phyloP scores from a whole-genome alignment of 805 yeast genomes.

The Candida easanensis region DNA sequence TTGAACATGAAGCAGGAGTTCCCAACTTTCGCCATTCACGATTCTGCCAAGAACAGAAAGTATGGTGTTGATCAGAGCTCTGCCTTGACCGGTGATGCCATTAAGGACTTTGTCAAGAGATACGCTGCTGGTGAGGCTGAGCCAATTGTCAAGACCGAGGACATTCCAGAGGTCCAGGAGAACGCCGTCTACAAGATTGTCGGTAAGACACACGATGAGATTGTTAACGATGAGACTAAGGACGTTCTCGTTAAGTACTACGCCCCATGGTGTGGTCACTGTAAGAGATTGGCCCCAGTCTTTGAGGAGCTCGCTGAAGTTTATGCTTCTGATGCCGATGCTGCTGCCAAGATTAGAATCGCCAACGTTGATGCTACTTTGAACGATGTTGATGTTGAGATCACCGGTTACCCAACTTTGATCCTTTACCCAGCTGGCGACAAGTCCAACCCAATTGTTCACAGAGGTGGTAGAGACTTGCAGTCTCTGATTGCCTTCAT shows the following conservation, averaged over 20 bases:
- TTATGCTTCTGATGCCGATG: slow-evolving; percentile 49
- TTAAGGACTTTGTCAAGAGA: slow-evolving; percentile 60
- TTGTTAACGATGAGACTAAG: slow-evolving; percentile 54
- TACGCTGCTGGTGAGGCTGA: slow-evolving; percentile 61
- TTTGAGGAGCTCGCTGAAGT: slow-evolving; percentile 83
- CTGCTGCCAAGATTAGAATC: slow-evolving; percentile 56
- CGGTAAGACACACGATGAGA: slow-evolving; percentile 74
- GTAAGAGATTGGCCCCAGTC: slow-evolving; percentile 85
- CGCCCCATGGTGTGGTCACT: slow-evolving; percentile 98
- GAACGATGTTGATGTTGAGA: slow-evolving; percentile 82
- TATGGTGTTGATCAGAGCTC: slow-evolving; percentile 68
- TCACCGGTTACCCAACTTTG: slow-evolving; percentile 91
- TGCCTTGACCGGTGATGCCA: slow-evolving; percentile 48
- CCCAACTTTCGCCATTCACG: slow-evolving; percentile 91
- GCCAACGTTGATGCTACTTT: slow-evolving; percentile 88
- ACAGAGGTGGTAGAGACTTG: slow-evolving; percentile 69
- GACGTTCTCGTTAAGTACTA: slow-evolving; percentile 87
- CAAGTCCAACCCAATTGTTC: slow-evolving; percentile 61
- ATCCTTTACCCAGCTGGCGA: slow-evolving; percentile 87
- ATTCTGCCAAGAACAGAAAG: slow-evolving; percentile 63
- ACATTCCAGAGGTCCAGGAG: slow-evolving; percentile 80
- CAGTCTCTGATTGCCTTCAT: slow-evolving; percentile 71
- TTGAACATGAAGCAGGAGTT: slow-evolving; percentile 80
- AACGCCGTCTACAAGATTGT: slow-evolving; percentile 74
- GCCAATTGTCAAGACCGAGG: slow-evolving; percentile 82